A percentile compares a stretch with the other conserved stretches of the same genome.
Evolutionary conservation across 2,329 filamentous ascomycete genomes (phyloP).

Genomic region (Cladosporium sp.): DNA sequence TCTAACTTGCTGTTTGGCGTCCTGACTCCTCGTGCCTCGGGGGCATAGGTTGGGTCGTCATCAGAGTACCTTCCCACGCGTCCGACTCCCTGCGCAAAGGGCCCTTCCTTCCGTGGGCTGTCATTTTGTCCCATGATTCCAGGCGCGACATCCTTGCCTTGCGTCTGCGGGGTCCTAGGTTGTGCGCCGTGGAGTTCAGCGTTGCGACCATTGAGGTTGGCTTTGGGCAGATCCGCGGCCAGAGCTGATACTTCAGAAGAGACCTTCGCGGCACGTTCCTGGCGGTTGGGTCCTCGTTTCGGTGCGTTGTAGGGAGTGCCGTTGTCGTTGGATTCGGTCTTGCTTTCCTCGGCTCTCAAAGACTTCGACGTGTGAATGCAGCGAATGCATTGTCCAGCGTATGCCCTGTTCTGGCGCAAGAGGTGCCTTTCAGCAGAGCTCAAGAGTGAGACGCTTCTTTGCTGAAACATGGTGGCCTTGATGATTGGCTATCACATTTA

Average conservation of each 20-base stretch:
- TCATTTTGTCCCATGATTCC: conserved; percentile 24
- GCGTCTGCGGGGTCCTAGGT: neutral
- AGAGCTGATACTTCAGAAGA: conserved; percentile 25
- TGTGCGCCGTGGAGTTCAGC: conserved; percentile 8
- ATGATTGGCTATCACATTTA: neutral
- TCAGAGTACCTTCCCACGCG: neutral
- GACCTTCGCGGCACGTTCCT: conserved; percentile 25
- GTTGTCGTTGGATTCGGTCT: neutral
- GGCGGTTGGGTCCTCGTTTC: conserved; percentile 19
- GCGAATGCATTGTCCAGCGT: conserved; percentile 19
- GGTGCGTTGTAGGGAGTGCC: conserved; percentile 16
- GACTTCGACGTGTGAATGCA: conserved; percentile 21
- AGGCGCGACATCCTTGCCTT: conserved; percentile 6
- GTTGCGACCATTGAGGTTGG: conserved; percentile 4
- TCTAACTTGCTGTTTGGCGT: conserved; percentile 2
- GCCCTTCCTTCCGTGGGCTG: conserved; percentile 19
- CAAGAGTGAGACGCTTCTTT: conserved; percentile 8
- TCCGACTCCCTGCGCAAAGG: conserved; percentile 17
- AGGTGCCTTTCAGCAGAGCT: conserved; percentile 18
- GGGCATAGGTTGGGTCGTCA: neutral
- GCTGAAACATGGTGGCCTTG: conserved; percentile 1
- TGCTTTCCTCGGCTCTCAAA: conserved; percentile 10
- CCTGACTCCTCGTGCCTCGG: conserved; percentile 13
- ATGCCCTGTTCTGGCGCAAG: conserved; percentile 18
- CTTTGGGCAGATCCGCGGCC: conserved; percentile 12